Evolutionary conservation across 139 green algal species (phyloP), one percentile per base, ranked within the genome.

Genomic region (Coelastrella sp.): DNA sequence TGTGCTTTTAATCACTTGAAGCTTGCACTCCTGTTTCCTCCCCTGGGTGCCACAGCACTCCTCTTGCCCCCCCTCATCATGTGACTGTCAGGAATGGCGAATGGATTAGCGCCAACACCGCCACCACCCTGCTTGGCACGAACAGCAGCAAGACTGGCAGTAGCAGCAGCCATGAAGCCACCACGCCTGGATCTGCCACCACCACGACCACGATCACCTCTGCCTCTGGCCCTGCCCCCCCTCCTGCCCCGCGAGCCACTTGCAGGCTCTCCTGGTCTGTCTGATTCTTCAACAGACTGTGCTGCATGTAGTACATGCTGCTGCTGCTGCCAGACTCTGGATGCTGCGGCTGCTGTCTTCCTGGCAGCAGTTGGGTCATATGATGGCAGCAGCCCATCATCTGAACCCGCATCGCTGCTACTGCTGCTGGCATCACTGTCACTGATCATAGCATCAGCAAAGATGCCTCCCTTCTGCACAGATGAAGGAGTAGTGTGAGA

Each of bases 41-140:
- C 91, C 6, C 92, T 83, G 7, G 92, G 92, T 88, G 91, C 90
- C 4, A 89, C 87, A 6, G 92, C 58, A 20, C 61, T 90, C n/a
- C 91, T 89, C 91, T 93, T 94, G 76, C 92, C 92, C 17, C 87
- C 92, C 87, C 92, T 93, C 60, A 93, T 89, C 61, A 93, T 22
- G 61, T 93, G 78, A 15, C 90, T 85, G 9, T 94, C 92, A 9
- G 92, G 92, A 25, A 94, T 93, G 73, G 87, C 89, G 75, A 92
- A 93, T 0, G 92, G 92, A 78, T 94, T 94, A 56, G 90, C 84
- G 22, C 68, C 92, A 7, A 89, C 68, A 17, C 86, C 72, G 49
- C 75, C 86, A 84, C 73, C 85, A 59, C 57, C n/a, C 73, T 90
- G 85, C 8, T 27, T 19, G 14, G n/a, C 19, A 19, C 83, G 65